Base-by-base conservation (phyloP, 139 green algal genomes). In the Tetradesmus obliquus region DNA sequence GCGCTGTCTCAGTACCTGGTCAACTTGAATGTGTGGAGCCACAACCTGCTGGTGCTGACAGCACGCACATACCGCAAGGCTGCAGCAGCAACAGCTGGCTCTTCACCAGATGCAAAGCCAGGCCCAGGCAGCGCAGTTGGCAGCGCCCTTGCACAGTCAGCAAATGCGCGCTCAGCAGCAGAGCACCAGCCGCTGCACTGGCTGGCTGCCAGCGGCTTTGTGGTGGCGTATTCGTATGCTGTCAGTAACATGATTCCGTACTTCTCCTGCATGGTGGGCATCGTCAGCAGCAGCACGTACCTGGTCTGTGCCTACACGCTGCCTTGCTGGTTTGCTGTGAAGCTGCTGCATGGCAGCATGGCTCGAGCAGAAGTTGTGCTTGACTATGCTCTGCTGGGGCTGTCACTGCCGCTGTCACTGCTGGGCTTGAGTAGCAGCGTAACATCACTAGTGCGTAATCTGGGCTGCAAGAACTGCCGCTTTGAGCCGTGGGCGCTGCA, bases 21-120 rank as follows among this genome's bases (percentile, higher is more conserved):
- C 55, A 96, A 95, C 90, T 55, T 96, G 4, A 96, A 96, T 57
- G 91, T 96, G 8, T 96, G 94, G 84, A 94, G 90, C 2, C 95
- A 96, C 94, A 96, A 96, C 89, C 86, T 96, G 57, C 87, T 96
- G 74, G 89, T 93, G n/a, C 91, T 96, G 81, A 12, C 94, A 4
- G 91, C 89, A 1, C 32, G 84, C n/a, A 66, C 92, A 22, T 76
- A 76, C 12, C 66, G 66, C 66, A 76, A 76, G n/a, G 66, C 66
- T 24, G 66, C 66, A 19, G 66, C 66, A 76, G 66, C 66, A 24
- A 7, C 32, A 45, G 32, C 32, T 45, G 32, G 32, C 32, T 45
- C 66, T 10, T 76, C 66, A 24, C 12, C 66, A 76, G 66, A 76
- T 6, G 3, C 15, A 2, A 76, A 76, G 66, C 66, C 66, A 6